These are phyloP conservation scores for Pharus latifolius DNA, from an alignment of 176 grass and related monocot genomes.

Conservation along the genomic window DNA sequence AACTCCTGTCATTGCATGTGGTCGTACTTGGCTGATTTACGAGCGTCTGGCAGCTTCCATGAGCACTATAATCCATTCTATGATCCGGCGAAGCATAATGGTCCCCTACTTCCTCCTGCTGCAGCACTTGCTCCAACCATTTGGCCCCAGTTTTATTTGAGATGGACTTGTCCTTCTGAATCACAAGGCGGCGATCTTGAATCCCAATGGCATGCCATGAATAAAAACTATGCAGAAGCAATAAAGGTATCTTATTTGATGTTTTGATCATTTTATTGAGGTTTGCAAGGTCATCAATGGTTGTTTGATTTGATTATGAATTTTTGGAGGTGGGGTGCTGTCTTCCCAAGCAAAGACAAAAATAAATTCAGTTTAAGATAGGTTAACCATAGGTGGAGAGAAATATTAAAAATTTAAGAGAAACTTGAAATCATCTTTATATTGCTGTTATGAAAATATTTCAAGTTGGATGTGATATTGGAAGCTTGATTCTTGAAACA, in stretches of 20 bases:
- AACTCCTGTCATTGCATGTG: conserved; percentile 69
- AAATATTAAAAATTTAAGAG: not conserved
- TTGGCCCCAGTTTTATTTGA: conserved; percentile 94
- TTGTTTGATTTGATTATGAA: not conserved
- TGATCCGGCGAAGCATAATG: conserved; percentile 39
- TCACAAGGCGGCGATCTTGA: conserved; percentile 65
- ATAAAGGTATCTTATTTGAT: conserved; percentile 38
- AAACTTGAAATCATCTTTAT: too few relatives aligned
- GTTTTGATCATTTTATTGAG: not conserved
- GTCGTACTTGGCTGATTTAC: conserved; percentile 57
- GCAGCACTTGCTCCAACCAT: conserved; percentile 87
- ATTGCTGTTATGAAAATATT: too few relatives aligned
- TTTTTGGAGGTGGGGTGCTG: not conserved
- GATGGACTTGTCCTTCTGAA: conserved; percentile 82
- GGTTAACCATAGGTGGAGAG: not conserved
- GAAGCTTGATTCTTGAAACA: too few relatives aligned
- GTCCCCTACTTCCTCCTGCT: conserved; percentile 64
- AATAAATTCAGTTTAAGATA: conserved; percentile 9
- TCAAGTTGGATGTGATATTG: too few relatives aligned
- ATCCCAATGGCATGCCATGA: conserved; percentile 67
- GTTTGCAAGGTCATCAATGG: not conserved
- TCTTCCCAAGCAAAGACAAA: not conserved
- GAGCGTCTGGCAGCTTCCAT: conserved; percentile 55
- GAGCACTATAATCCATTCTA: conserved; percentile 86
- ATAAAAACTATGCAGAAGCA: conserved; percentile 43